Conservation (phyloP, 441 rosid genomes). For the Pelargonium australe region DNA sequence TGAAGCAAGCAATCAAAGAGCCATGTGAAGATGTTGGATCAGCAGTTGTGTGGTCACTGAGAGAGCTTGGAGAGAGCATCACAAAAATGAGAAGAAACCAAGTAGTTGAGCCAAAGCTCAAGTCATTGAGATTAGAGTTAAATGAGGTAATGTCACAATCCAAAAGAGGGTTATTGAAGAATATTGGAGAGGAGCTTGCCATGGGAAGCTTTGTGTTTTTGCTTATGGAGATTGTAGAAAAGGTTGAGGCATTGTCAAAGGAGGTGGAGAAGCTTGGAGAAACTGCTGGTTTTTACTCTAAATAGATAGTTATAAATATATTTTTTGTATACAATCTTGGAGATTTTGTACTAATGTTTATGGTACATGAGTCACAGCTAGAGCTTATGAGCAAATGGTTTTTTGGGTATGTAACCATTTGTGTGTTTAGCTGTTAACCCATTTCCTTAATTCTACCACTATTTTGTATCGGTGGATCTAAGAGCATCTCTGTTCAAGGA, state of each 20-base stretch:
- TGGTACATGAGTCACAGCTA: too few relatives aligned
- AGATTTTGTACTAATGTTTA: too few relatives aligned
- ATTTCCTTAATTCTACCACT: too few relatives aligned
- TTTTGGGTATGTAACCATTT: too few relatives aligned
- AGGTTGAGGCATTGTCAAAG: constrained; percentile 44
- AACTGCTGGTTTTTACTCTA: constrained; percentile 31
- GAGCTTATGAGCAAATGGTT: too few relatives aligned
- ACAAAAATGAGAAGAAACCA: constrained; percentile 39
- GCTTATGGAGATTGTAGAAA: constrained; percentile 39
- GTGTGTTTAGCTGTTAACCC: too few relatives aligned
- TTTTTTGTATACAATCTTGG: too few relatives aligned
- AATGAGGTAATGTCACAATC: constrained; percentile 17
- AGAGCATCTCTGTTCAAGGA: too few relatives aligned
- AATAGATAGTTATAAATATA: not conserved
- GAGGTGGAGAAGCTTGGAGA: constrained; percentile 51
- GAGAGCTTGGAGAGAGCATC: constrained; percentile 54
- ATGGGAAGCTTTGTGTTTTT: constrained; percentile 38
- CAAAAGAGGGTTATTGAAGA: constrained; percentile 13
- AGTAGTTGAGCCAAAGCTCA: constrained; percentile 32
- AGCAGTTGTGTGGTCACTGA: constrained; percentile 36
- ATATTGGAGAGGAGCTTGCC: constrained; percentile 30
- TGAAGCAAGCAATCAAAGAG: constrained; percentile 35
- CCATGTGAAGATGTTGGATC: constrained; percentile 32
- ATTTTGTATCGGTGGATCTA: too few relatives aligned
- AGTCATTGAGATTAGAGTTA: constrained; percentile 36